Base-by-base conservation (phyloP, 371 early-diverging fungal species). In the Chytridium lagenaria region DNA sequence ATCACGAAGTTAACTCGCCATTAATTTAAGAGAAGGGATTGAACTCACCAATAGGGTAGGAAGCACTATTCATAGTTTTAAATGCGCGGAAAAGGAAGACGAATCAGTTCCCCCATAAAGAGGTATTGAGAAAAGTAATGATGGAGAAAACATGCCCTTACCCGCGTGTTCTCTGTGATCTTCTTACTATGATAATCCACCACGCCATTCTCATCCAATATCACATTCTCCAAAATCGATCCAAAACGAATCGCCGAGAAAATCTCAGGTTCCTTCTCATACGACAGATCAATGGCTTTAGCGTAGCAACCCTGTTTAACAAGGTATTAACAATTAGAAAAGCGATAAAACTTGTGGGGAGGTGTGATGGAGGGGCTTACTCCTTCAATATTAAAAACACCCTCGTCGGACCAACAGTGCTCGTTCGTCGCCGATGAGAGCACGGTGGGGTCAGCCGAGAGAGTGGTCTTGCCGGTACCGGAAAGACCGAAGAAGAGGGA, bases 41-140 rank as follows among this genome's bases (percentile, higher is more conserved):
- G n/a, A n/a, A n/a, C n/a, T n/a, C n/a, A n/a, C n/a, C 94, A 80
- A 95, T 96, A 38, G 98, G 98, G 85, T 98, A 98, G n/a, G 96
- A 93, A 80, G 94, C 93, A 63, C n/a, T n/a, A n/a, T n/a, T n/a
- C n/a, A n/a, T n/a, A n/a, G n/a, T n/a, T n/a, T n/a, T n/a, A n/a
- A n/a, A n/a, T n/a, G n/a, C n/a, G n/a, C n/a, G n/a, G n/a, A n/a
- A n/a, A n/a, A n/a, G n/a, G n/a, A n/a, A n/a, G n/a, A n/a, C n/a
- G n/a, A n/a, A n/a, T n/a, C n/a, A n/a, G n/a, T n/a, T n/a, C n/a
- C n/a, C n/a, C n/a, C n/a, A n/a, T n/a, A n/a, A n/a, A n/a, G n/a
- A n/a, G n/a, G n/a, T n/a, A n/a, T n/a, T n/a, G n/a, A n/a, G n/a
- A n/a, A n/a, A n/a, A n/a, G n/a, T n/a, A n/a, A n/a, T n/a, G n/a